Evolutionary conservation across 352 stramenopile species (phyloP).

Genomic region (Blastocystis sp.): DNA sequence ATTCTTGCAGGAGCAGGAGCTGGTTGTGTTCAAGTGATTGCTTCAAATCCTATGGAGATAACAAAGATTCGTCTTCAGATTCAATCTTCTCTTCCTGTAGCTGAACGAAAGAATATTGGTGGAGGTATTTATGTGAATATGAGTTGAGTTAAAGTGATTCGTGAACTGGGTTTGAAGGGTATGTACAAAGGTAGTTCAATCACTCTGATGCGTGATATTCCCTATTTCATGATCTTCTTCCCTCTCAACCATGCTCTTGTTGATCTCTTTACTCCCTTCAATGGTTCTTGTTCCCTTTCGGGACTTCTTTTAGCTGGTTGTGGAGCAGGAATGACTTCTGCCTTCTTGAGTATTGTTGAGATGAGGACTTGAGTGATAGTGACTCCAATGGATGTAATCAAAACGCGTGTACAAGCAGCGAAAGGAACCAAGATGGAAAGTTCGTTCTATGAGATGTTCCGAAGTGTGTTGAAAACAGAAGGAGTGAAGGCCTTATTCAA

Average conservation of each 20-base stretch:
- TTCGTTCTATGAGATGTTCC: conserved; percentile 80
- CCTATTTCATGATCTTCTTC: conserved; percentile 88
- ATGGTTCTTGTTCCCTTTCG: conserved; percentile 74
- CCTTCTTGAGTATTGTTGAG: conserved; percentile 71
- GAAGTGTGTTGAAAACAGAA: conserved; percentile 75
- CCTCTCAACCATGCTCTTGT: conserved; percentile 80
- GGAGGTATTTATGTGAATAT: neutral
- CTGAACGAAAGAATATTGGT: conserved; percentile 71
- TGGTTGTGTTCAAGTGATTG: conserved; percentile 78
- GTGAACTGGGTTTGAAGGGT: conserved; percentile 76
- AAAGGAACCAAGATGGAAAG: conserved; percentile 76
- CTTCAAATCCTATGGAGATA: conserved; percentile 85
- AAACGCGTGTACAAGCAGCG: conserved; percentile 80
- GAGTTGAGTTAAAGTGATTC: neutral
- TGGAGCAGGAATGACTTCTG: conserved; percentile 75
- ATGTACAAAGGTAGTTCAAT: conserved; percentile 81
- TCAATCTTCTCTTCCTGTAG: conserved; percentile 76
- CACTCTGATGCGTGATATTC: conserved; percentile 84
- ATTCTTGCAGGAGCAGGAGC: conserved; percentile 76
- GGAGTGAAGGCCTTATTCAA: conserved; percentile 82
- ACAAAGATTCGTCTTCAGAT: conserved; percentile 86
- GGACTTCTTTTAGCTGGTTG: conserved; percentile 76
- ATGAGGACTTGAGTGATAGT: neutral
- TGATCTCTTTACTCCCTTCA: conserved; percentile 72
- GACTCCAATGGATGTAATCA: conserved; percentile 81